Evolutionary conservation across 371 early-diverging fungal genomes (phyloP).

Genomic region (Mucor sp.): DNA sequence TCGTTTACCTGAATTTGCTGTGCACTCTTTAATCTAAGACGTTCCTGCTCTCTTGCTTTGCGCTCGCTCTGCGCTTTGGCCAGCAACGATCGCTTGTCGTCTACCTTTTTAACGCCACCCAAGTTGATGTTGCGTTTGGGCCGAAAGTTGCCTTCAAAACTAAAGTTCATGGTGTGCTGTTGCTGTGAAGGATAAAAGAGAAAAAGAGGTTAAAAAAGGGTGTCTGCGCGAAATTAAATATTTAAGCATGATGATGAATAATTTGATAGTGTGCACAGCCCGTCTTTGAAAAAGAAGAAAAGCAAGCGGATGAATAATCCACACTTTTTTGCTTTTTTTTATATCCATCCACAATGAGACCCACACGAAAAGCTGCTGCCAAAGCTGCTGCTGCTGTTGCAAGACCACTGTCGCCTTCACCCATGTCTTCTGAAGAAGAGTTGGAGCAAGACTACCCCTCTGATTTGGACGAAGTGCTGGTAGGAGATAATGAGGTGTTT

Average conservation of each 20-base stretch:
- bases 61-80: conserved; percentile 78
- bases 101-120: conserved; percentile 68
- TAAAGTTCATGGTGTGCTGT: conserved; percentile 41
- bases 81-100: conserved; percentile 69
- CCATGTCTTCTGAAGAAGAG: conserved; percentile 22
- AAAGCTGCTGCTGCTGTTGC: conserved; percentile 14
- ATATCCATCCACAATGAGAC: conserved; percentile 11
- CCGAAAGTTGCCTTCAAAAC: conserved; percentile 77
- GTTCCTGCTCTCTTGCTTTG: conserved; percentile 71
- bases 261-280: background rate
- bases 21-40: conserved; percentile 60
- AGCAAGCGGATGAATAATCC: background rate
- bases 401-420: conserved; percentile 22
- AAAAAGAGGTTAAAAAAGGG: background rate
- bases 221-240: background rate
- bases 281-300: background rate
- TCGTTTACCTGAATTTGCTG: conserved; percentile 64
- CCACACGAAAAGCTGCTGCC: conserved; percentile 25
- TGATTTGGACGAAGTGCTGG: conserved; percentile 21
- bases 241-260: background rate
- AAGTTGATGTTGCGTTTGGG: conserved; percentile 76
- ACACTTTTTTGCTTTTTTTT: background rate
- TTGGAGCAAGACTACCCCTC: background rate
- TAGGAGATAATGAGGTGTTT: conserved; percentile 17
- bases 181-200: background rate